A percentile compares a stretch with the other conserved stretches of the same genome.
Conservation (phyloP, 495 filamentous ascomycete genomes). For the Massariosphaeria phaeospora region DNA sequence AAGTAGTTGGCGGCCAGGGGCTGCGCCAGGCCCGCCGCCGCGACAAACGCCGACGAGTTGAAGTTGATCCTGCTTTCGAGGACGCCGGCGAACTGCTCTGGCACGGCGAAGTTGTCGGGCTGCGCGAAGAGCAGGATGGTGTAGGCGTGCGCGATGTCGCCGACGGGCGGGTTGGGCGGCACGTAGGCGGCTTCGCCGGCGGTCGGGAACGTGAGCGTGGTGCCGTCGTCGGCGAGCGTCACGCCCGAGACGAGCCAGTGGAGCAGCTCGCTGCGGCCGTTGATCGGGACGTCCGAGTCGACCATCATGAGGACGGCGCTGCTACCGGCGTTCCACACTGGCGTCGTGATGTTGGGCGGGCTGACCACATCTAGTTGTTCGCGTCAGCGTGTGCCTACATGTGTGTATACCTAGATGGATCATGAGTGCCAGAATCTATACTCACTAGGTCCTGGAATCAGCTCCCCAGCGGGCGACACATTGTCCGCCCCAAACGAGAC, state of each 20-base stretch:
- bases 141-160: conserved; percentile 40
- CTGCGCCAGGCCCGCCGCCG: conserved; percentile 30
- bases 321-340: conserved; percentile 4
- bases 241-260: conserved; percentile 44
- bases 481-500: conserved; percentile 15
- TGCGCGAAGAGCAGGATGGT: conserved; percentile 43
- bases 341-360: conserved; percentile 20
- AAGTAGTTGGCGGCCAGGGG: conserved; percentile 42
- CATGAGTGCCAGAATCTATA: too few relatives aligned
- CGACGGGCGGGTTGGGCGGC: conserved; percentile 39
- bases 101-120: conserved; percentile 35
- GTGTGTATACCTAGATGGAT: neutral
- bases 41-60: conserved; percentile 37
- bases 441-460: conserved; percentile 23
- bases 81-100: conserved; percentile 36
- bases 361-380: conserved; percentile 9
- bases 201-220: neutral
- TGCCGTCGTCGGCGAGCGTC: conserved; percentile 15
- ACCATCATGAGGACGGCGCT: conserved; percentile 37
- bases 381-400: neutral
- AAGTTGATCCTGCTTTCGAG: conserved; percentile 39
- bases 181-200: conserved; percentile 35
- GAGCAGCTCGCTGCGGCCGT: conserved; percentile 34
- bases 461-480: conserved; percentile 18
- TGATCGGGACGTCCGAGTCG: conserved; percentile 40